These are phyloP conservation scores for Talaromyces albobiverticillius DNA, from an alignment of 2,329 filamentous ascomycete species.

Conservation along the genomic window DNA sequence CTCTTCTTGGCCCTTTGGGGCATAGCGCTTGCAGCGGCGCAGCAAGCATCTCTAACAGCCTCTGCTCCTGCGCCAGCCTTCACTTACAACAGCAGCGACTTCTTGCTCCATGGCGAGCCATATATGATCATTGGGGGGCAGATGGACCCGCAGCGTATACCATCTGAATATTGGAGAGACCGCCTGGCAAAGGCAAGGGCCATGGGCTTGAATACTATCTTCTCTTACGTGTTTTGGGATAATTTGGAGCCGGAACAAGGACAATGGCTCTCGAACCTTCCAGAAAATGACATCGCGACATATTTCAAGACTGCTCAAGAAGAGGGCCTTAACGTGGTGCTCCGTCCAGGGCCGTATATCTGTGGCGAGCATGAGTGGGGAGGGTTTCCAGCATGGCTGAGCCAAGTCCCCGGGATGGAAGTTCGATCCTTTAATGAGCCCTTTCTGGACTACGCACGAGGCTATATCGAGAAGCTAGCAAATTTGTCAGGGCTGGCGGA, in stretches of 20 bases:
- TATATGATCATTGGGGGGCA: slow-evolving; percentile 13
- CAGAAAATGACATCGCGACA: slow-evolving; percentile 47
- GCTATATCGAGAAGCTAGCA: slow-evolving; percentile 31
- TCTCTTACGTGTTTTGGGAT: slow-evolving; percentile 54
- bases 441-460: slow-evolving; percentile 37
- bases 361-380: slow-evolving; percentile 52
- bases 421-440: slow-evolving; percentile 42
- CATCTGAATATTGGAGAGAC: slow-evolving; percentile 47
- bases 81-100: slow-evolving; percentile 5
- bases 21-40: neutral
- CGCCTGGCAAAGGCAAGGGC: slow-evolving; percentile 44
- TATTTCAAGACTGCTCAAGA: slow-evolving; percentile 51
- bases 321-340: slow-evolving; percentile 45
- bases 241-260: slow-evolving; percentile 44
- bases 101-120: slow-evolving; percentile 7
- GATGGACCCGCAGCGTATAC: slow-evolving; percentile 43
- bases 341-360: slow-evolving; percentile 50
- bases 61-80: slow-evolving; percentile 1
- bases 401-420: slow-evolving; percentile 38
- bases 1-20: neutral
- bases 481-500: slow-evolving; percentile 34
- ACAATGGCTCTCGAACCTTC: slow-evolving; percentile 34
- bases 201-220: slow-evolving; percentile 52
- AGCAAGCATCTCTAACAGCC: neutral
- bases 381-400: slow-evolving; percentile 48